phyloP scores from a whole-genome alignment of 2,329 filamentous ascomycete genomes.

The Colletotrichum filicis region DNA sequence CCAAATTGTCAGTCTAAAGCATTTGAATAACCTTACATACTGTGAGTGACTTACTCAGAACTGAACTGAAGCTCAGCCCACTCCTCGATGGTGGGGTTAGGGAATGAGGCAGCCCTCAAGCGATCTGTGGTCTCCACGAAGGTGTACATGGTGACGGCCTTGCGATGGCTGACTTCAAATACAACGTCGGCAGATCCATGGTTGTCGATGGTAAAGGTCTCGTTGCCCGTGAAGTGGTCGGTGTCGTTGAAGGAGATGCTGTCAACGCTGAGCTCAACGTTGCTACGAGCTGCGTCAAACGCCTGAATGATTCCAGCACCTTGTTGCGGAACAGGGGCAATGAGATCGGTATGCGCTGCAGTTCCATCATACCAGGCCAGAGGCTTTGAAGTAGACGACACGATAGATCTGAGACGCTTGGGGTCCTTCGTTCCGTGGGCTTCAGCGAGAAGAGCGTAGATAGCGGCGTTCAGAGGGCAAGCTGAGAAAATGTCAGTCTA shows the following conservation, averaged over 20 bases:
- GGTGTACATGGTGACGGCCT: conserved; percentile 65
- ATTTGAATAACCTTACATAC: not conserved
- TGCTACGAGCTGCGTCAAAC: conserved; percentile 66
- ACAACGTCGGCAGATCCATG: conserved; percentile 57
- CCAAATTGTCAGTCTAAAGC: not conserved
- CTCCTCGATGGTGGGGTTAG: conserved; percentile 53
- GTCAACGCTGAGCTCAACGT: conserved; percentile 63
- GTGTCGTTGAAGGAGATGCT: conserved; percentile 74
- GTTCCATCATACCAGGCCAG: conserved; percentile 58
- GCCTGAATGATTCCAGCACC: conserved; percentile 70
- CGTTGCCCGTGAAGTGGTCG: conserved; percentile 59
- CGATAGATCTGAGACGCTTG: conserved; percentile 57
- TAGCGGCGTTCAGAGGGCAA: conserved; percentile 64
- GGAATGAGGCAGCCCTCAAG: conserved; percentile 51
- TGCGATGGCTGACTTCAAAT: conserved; percentile 62
- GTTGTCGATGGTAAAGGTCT: conserved; percentile 67
- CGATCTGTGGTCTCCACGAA: conserved; percentile 48
- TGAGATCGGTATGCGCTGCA: conserved; percentile 44
- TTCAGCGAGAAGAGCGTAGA: conserved; percentile 64
- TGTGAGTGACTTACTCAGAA: conserved; percentile 34
- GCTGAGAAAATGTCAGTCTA: conserved; percentile 41
- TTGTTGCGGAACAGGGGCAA: conserved; percentile 69
- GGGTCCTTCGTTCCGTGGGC: conserved; percentile 62
- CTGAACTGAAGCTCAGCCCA: conserved; percentile 56
- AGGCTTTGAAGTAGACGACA: conserved; percentile 61